These are phyloP conservation scores for Capronia americana DNA, from an alignment of 2,329 filamentous ascomycete genomes.

Conservation along the genomic window DNA sequence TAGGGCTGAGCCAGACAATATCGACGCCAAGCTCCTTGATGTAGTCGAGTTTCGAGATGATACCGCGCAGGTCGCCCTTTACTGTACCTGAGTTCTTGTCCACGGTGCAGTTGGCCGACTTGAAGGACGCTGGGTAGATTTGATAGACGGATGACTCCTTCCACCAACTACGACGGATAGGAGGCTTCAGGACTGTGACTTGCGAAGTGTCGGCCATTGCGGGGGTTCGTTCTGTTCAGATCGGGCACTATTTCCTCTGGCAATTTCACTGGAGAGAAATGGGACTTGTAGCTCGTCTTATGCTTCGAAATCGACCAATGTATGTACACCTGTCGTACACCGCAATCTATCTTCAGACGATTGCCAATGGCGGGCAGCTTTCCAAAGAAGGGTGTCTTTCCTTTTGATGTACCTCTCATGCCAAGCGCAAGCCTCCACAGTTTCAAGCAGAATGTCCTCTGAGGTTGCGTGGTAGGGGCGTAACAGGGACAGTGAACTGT, in stretches of 20 bases:
- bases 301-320: not conserved
- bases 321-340: not conserved
- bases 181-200: constrained; percentile 15
- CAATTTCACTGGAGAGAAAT: not conserved
- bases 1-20: constrained; percentile 62
- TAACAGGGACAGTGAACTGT: not conserved
- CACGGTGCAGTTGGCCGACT: constrained; percentile 48
- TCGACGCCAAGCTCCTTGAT: constrained; percentile 67
- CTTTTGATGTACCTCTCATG: not conserved
- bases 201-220: constrained; percentile 17
- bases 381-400: not conserved
- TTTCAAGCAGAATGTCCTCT: not conserved
- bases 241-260: not conserved
- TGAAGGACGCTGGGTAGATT: constrained; percentile 65
- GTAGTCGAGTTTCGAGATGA: constrained; percentile 71
- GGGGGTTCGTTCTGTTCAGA: not conserved
- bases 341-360: not conserved
- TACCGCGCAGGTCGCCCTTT: constrained; percentile 69
- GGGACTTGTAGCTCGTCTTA: not conserved
- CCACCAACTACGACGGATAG: constrained; percentile 54
- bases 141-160: constrained; percentile 65
- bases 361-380: not conserved
- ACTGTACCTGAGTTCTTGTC: constrained; percentile 57
- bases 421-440: not conserved
- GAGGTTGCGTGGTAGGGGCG: not conserved